phyloP scores from a whole-genome alignment of 805 yeast species.

The Grigorovia yakushimaensis region DNA sequence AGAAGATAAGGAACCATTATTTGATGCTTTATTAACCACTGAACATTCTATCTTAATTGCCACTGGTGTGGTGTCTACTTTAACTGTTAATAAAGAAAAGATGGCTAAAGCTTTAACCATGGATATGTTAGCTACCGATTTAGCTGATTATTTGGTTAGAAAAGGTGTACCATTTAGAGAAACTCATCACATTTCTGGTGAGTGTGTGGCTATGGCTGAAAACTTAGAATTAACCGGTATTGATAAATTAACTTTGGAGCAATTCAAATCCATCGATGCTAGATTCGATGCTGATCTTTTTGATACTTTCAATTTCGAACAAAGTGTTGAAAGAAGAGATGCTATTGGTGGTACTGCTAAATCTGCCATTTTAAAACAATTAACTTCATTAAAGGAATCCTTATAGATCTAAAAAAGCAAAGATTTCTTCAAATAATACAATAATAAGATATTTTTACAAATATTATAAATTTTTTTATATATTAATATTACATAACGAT shows the following conservation, averaged over 20 bases:
- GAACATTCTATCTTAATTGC: slow-evolving; percentile 92
- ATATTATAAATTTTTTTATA: no score
- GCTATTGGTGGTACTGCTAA: slow-evolving; percentile 98
- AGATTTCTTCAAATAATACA: background rate
- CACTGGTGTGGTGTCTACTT: slow-evolving; percentile 90
- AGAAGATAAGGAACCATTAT: slow-evolving; percentile 98
- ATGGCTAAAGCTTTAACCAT: slow-evolving; percentile 88
- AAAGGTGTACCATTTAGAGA: slow-evolving; percentile 99
- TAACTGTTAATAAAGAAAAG: slow-evolving; percentile 56
- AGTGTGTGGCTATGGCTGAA: slow-evolving; percentile 90
- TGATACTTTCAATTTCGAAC: slow-evolving; percentile 84
- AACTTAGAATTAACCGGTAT: slow-evolving; percentile 68
- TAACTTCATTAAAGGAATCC: slow-evolving; percentile 27
- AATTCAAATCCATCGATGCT: slow-evolving; percentile 67
- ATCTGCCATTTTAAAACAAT: slow-evolving; percentile 74
- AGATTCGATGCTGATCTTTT: slow-evolving; percentile 76
- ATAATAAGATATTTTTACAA: background rate
- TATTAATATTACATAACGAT: background rate
- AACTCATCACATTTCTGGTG: slow-evolving; percentile 97
- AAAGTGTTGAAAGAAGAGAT: slow-evolving; percentile 89
- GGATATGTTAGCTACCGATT: slow-evolving; percentile 98
- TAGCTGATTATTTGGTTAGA: slow-evolving; percentile 95
- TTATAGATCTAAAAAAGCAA: background rate
- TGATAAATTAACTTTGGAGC: slow-evolving; percentile 69
- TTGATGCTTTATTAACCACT: slow-evolving; percentile 81